A percentile compares a stretch with the other conserved stretches of the same genome.
These are phyloP conservation scores for Tetrapyrgos nigripes DNA, from an alignment of 1,284 basidiomycete species.

Conservation along the genomic window DNA sequence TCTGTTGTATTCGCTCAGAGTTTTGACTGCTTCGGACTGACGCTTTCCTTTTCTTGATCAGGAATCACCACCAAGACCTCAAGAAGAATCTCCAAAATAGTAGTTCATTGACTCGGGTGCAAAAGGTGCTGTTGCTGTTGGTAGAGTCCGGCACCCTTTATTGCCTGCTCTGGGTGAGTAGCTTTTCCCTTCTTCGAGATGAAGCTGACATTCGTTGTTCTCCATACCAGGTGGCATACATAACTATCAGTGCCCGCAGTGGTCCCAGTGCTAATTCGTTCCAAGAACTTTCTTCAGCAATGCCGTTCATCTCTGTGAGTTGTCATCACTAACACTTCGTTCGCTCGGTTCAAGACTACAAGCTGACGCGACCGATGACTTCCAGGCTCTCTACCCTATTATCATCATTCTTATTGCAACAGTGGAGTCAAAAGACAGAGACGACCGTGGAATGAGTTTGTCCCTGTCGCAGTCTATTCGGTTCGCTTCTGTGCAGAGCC, in stretches of 20 bases:
- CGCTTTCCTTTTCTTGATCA: neutral
- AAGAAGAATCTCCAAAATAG: neutral
- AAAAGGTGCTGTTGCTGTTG: neutral
- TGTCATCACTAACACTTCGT: neutral
- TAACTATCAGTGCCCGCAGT: neutral
- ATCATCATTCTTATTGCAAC: conserved; percentile 6
- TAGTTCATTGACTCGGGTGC: neutral
- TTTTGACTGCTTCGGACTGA: neutral
- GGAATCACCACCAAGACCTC: neutral
- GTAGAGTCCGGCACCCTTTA: conserved; percentile 1
- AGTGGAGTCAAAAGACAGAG: neutral
- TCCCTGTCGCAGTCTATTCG: conserved; percentile 4
- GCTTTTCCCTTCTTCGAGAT: neutral
- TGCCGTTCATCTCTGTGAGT: conserved; percentile 5
- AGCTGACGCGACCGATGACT: neutral
- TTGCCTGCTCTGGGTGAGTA: neutral
- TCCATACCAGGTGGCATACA: neutral
- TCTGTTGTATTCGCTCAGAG: neutral
- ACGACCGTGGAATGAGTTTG: neutral
- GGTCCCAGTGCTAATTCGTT: neutral
- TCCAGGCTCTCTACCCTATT: conserved; percentile 1
- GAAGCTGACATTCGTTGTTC: neutral
- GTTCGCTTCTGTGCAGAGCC: no score
- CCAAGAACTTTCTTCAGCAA: neutral
- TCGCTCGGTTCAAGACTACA: neutral